These are phyloP conservation scores for Didymella pomorum DNA, from an alignment of 2,329 filamentous ascomycete species.

Conservation along the genomic window DNA sequence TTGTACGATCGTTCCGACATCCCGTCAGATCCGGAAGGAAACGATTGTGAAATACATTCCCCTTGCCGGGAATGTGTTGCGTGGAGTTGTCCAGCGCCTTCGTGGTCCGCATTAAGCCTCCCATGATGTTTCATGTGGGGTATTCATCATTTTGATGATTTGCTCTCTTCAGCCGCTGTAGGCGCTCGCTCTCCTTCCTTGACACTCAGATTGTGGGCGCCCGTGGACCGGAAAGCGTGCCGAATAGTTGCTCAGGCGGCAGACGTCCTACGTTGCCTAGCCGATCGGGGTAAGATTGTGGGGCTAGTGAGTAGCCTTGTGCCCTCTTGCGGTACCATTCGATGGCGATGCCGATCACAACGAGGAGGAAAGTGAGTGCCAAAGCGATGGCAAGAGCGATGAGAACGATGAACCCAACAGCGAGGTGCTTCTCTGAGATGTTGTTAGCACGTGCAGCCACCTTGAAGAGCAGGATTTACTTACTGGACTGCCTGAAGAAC, in stretches of 20 bases:
- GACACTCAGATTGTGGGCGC: slow-evolving; percentile 43
- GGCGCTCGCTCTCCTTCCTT: background rate
- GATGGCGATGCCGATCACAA: slow-evolving; percentile 75
- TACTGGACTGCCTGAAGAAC: slow-evolving; percentile 73
- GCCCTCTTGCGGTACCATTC: slow-evolving; percentile 79
- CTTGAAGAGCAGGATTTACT: slow-evolving; percentile 44
- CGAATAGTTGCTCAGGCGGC: slow-evolving; percentile 57
- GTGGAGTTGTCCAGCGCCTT: background rate
- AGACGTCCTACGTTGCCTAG: slow-evolving; percentile 59
- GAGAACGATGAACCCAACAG: slow-evolving; percentile 79
- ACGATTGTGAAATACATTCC: background rate
- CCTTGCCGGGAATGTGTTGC: background rate
- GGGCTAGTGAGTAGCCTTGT: slow-evolving; percentile 82
- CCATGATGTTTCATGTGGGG: background rate
- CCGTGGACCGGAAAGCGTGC: slow-evolving; percentile 44
- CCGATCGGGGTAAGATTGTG: slow-evolving; percentile 62
- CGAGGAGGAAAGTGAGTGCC: slow-evolving; percentile 77
- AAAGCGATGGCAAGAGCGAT: slow-evolving; percentile 82
- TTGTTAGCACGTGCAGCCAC: background rate
- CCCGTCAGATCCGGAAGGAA: background rate
- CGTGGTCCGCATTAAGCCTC: background rate
- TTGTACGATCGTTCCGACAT: background rate
- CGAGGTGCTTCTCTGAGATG: slow-evolving; percentile 63
- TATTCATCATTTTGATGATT: background rate
- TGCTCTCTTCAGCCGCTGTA: background rate